Evolutionary conservation across 169 alveolate genomes (phyloP), one percentile per base, ranked within the genome.

Genomic region (Eimeria tenella): DNA sequence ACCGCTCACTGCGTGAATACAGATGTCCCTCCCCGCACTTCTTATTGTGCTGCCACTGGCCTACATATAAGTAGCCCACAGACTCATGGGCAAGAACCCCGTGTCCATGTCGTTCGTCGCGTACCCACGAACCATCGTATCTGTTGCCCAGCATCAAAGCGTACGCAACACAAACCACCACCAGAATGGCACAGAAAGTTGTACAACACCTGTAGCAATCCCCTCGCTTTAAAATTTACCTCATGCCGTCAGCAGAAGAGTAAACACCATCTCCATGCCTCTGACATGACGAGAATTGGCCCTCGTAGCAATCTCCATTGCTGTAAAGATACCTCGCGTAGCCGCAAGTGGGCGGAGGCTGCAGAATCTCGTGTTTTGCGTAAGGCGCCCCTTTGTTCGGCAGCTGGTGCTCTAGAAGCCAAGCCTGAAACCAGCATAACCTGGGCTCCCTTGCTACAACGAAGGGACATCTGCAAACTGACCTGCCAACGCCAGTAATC

Each of bases 201-300:
- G 62, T 15, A 60, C 9, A 4, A 83, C 25, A 3, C 8, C n/a
- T 15, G 25, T 9, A 58, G 5, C 90, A 55, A 49, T 53, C 86
- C 68, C 86, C 68, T 49, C 10, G 6, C 88, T 4, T 31, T n/a
- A n/a, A 21, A 79, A 9, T 23, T 42, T 53, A 91, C 94, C 92
- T 63, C 73, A 91, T 53, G 83, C 94, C 94, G 55, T 91, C 94
- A 9, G 73, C 55, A 25, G 82, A 60, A n/a, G 91, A 79, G 50
- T 91, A 91, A 3, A 94, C 92, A 5, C 96, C 96, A 21, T 86
- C 91, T n/a, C 96, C 96, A 70, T 88, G 94, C n/a, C 96, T 55
- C 86, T 86, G 56, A n/a, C 73, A 58, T 4, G 82, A 81, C 60
- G 60, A 50, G 75, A 83, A 94, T 7, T 94, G 88, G 25, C 96